A percentile compares a stretch with the other conserved stretches of the same genome.
phyloP scores from a whole-genome alignment of 441 rosid genomes.

The Pelargonium australe region DNA sequence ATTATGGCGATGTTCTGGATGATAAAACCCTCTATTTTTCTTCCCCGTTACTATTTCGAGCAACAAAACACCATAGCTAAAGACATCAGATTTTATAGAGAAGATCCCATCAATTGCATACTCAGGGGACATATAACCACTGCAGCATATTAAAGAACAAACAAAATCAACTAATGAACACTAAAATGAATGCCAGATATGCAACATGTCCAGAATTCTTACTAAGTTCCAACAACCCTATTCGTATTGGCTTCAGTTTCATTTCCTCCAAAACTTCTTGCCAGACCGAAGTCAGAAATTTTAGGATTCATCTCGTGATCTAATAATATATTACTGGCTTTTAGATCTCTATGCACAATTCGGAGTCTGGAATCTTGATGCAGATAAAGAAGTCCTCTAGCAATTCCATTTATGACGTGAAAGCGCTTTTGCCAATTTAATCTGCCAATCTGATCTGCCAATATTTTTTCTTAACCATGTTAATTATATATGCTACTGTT shows the following conservation, averaged over 20 bases:
- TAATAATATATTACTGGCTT: constrained; percentile 22
- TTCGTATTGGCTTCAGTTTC: constrained; percentile 20
- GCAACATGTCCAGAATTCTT: background rate
- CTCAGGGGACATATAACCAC: constrained; percentile 17
- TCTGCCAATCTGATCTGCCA: no score
- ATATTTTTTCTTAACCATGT: no score
- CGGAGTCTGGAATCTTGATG: constrained; percentile 26
- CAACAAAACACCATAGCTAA: no score
- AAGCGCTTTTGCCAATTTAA: constrained; percentile 10
- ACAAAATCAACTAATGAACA: background rate
- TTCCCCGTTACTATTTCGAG: background rate
- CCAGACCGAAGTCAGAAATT: constrained; percentile 34
- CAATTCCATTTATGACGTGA: constrained; percentile 9
- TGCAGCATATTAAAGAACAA: background rate
- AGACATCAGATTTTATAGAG: no score
- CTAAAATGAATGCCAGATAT: background rate
- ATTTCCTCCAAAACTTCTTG: constrained; percentile 21
- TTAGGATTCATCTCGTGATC: constrained; percentile 24
- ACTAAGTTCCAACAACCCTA: constrained; percentile 30
- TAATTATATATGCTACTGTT: no score
- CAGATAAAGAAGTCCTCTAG: constrained; percentile 18
- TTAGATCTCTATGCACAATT: constrained; percentile 27
- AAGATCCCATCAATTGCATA: constrained; percentile 18
- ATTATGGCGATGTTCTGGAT: constrained; percentile 14
- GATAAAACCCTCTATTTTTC: constrained; percentile 26